Base-by-base conservation (phyloP, 306 rosid genomes). In the Lagenaria siceraria region DNA sequence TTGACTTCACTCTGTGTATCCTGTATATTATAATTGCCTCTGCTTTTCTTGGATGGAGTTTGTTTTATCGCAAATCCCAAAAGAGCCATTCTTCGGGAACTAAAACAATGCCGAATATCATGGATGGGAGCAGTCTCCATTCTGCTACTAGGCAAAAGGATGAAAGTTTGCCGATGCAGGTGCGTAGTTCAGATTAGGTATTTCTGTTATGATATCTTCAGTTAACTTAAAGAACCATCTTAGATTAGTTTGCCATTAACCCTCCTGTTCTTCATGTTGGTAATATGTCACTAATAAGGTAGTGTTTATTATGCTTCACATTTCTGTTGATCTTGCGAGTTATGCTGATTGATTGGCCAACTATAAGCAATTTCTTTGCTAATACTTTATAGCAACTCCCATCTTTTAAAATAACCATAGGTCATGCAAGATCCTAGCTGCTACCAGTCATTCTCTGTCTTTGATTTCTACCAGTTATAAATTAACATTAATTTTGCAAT, bases 21-120 rank as follows among this genome's bases (percentile, higher is more conserved):
- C 80, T 90, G 58, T 95, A 89, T 86, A 77, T 95, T 77, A 49
- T 86, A 76, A 84, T 92, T 77, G 78, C 85, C 72, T 85, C 88
- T 80, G 83, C 82, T 74, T 86, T 92, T 82, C 78, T 95, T 80
- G 97, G 97, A 72, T 95, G 99, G 99, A 90, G 90, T 65, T 77
- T 92, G 53, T 85, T 86, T 87, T 80, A 87, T 81, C 87, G 82
- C 64, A 81, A 81, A 80, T 81, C 87, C 82, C 83, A 83, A 86
- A 87, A 87, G 79, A 88, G 83, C 46, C 86, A 80, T 7, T 74
- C 87, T 31, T 85, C 88, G 59, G 81, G 82, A 79, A 83, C 79
- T 58, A 90, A 86, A 81, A 80, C 89, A 53, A 81, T 72, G 76
- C 78, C 91, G 80, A 88, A 86, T 87, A 80, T 75, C 69, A 65